These are phyloP conservation scores for Echinochloa phyllopogon DNA, from an alignment of 176 grass and related monocot genomes.

Conservation along the genomic window DNA sequence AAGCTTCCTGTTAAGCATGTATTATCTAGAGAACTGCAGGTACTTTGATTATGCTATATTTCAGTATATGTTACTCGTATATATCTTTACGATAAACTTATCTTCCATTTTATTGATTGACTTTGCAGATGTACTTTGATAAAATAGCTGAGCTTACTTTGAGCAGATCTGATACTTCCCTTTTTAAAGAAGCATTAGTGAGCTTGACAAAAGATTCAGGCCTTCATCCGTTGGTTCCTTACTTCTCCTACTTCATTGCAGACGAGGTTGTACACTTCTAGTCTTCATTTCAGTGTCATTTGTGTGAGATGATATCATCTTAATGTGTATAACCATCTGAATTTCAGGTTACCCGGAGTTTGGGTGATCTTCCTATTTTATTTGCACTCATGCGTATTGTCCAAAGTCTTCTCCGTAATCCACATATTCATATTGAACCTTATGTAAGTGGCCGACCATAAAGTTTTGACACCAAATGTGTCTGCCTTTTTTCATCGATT, in stretches of 20 bases:
- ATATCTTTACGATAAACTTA: constrained; percentile 6
- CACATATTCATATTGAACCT: constrained; percentile 95
- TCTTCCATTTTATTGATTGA: constrained; percentile 41
- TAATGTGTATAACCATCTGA: constrained; percentile 28
- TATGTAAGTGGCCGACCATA: constrained; percentile 67
- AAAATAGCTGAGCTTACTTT: constrained; percentile 95
- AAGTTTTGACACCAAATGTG: constrained; percentile 14
- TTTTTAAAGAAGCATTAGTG: constrained; percentile 91
- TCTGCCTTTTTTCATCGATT: not conserved
- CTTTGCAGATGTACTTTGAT: constrained; percentile 90
- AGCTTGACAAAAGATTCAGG: constrained; percentile 92
- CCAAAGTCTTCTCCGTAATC: constrained; percentile 89
- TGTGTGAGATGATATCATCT: constrained; percentile 18
- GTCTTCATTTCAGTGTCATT: constrained; percentile 9
- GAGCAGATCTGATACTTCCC: constrained; percentile 61
- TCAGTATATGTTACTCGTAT: not conserved
- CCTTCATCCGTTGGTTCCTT: constrained; percentile 91
- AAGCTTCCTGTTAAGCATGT: constrained; percentile 99
- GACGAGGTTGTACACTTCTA: constrained; percentile 60
- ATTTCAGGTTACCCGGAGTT: constrained; percentile 88
- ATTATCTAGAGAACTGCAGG: constrained; percentile 90
- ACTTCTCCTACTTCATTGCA: constrained; percentile 93
- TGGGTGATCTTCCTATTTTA: constrained; percentile 78
- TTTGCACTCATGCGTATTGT: constrained; percentile 91
- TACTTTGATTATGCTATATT: constrained; percentile 23